phyloP scores from a whole-genome alignment of 2,329 filamentous ascomycete genomes.

The Phoma herbarum region DNA sequence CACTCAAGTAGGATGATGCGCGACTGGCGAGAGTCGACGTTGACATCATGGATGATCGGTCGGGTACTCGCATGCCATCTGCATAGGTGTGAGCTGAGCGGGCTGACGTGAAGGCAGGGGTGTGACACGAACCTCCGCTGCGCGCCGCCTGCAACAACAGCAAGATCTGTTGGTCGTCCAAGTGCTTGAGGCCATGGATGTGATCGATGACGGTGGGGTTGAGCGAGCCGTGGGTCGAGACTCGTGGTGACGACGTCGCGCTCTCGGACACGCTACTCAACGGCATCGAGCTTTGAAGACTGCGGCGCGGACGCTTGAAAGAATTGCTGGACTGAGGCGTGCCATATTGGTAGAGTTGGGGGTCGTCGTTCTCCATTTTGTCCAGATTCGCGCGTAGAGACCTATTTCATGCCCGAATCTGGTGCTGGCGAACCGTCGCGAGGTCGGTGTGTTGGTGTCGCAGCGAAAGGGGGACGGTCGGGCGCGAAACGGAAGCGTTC shows the following conservation, averaged over 20 bases:
- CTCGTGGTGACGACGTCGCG: slow-evolving; percentile 48
- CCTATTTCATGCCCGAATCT: slow-evolving; percentile 50
- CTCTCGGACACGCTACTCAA: slow-evolving; percentile 49
- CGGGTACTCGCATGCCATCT: slow-evolving; percentile 50
- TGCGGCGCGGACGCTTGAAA: slow-evolving; percentile 51
- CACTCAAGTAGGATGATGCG: slow-evolving; percentile 49
- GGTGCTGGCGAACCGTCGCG: slow-evolving; percentile 43
- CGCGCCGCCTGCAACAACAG: slow-evolving; percentile 50
- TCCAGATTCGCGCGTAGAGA: slow-evolving; percentile 39
- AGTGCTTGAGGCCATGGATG: slow-evolving; percentile 52
- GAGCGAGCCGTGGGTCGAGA: slow-evolving; percentile 45
- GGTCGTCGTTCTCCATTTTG: slow-evolving; percentile 52
- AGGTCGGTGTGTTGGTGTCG: slow-evolving; percentile 37
- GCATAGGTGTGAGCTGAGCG: slow-evolving; percentile 35
- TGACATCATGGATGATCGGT: slow-evolving; percentile 45
- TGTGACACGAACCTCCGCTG: slow-evolving; percentile 47
- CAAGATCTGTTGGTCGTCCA: slow-evolving; percentile 52
- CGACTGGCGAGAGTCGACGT: slow-evolving; percentile 49
- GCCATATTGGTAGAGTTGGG: slow-evolving; percentile 48
- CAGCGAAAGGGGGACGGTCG: slow-evolving; percentile 39
- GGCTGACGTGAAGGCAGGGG: slow-evolving; percentile 29
- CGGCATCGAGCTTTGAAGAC: slow-evolving; percentile 48
- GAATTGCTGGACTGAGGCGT: slow-evolving; percentile 47
- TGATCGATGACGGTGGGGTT: slow-evolving; percentile 51
- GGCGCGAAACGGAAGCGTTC: slow-evolving; percentile 44